Evolutionary conservation across 176 grass and related monocot genomes (phyloP).

Genomic region (Hsuehochloa calcarea): DNA sequence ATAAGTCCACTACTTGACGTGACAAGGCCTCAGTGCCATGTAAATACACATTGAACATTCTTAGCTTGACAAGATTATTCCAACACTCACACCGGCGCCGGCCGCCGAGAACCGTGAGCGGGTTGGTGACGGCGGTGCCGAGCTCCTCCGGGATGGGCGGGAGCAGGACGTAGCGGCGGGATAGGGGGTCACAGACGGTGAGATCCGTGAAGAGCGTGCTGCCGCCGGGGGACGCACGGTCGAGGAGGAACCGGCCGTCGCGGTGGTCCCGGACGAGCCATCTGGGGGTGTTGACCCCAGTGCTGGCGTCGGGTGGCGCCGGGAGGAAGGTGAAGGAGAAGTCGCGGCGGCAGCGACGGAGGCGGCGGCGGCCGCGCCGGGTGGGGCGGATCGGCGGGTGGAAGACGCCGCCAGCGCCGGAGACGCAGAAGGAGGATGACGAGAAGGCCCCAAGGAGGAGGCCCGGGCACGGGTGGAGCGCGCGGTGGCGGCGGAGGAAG

Average conservation of each 20-base stretch:
- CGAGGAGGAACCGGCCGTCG: conserved; percentile 48
- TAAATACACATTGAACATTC: too few relatives aligned
- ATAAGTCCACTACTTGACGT: too few relatives aligned
- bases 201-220: conserved; percentile 41
- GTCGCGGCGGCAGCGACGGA: neutral
- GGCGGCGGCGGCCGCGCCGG: neutral
- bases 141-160: conserved; percentile 41
- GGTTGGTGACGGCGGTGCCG: neutral
- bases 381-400: conserved; percentile 16
- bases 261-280: conserved; percentile 46
- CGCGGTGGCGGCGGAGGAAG: conserved; percentile 39
- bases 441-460: conserved; percentile 32
- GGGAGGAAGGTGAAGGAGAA: conserved; percentile 50
- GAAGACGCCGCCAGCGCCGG: neutral
- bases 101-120: conserved; percentile 32
- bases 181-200: conserved; percentile 37
- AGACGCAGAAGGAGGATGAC: neutral
- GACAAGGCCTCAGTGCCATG: too few relatives aligned
- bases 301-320: neutral
- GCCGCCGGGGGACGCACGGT: conserved; percentile 1
- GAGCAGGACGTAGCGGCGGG: conserved; percentile 41
- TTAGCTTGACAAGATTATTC: too few relatives aligned
- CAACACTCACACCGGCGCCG: conserved; percentile 36
- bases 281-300: neutral
- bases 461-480: neutral